Conservation (phyloP, 1,284 basidiomycete species). For the Puccinia horiana region DNA sequence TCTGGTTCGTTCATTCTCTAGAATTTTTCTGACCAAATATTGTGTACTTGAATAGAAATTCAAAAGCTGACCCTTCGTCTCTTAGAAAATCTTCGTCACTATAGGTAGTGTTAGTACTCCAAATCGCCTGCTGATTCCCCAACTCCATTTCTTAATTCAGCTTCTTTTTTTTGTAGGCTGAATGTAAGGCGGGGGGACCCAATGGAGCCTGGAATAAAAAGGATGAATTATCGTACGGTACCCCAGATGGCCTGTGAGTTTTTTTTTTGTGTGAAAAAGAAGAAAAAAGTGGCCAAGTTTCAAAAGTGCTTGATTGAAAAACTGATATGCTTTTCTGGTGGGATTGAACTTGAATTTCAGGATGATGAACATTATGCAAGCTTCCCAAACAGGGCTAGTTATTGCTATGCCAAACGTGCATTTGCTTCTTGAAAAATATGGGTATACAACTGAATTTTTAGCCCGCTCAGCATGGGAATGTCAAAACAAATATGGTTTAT, state of each 20-base stretch:
- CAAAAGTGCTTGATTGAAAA: background rate
- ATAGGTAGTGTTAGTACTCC: slow-evolving; percentile 37
- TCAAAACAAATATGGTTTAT: slow-evolving; percentile 48
- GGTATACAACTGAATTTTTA: slow-evolving; percentile 34
- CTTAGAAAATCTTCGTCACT: slow-evolving; percentile 34
- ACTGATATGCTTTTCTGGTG: background rate
- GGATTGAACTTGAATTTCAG: background rate
- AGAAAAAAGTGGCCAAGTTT: background rate
- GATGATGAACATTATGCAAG: slow-evolving; percentile 48
- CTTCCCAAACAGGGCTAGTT: background rate
- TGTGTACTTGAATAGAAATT: background rate
- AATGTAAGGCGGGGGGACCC: slow-evolving; percentile 26
- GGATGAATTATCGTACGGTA: slow-evolving; percentile 32
- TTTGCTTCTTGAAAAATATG: slow-evolving; percentile 30
- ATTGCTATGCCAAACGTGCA: slow-evolving; percentile 37
- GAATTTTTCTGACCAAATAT: background rate
- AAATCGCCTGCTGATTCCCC: background rate
- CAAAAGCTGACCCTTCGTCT: background rate
- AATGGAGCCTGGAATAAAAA: slow-evolving; percentile 42
- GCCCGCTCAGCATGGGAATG: slow-evolving; percentile 41
- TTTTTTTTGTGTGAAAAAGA: background rate
- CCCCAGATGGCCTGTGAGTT: slow-evolving; percentile 40
- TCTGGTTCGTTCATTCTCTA: slow-evolving; percentile 15
- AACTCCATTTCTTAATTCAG: background rate
- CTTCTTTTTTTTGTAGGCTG: slow-evolving; percentile 4